A percentile compares a stretch with the other conserved stretches of the same genome.
These are phyloP conservation scores for Metschnikowia reukaufii DNA, from an alignment of 805 yeast genomes.

Conservation along the genomic window DNA sequence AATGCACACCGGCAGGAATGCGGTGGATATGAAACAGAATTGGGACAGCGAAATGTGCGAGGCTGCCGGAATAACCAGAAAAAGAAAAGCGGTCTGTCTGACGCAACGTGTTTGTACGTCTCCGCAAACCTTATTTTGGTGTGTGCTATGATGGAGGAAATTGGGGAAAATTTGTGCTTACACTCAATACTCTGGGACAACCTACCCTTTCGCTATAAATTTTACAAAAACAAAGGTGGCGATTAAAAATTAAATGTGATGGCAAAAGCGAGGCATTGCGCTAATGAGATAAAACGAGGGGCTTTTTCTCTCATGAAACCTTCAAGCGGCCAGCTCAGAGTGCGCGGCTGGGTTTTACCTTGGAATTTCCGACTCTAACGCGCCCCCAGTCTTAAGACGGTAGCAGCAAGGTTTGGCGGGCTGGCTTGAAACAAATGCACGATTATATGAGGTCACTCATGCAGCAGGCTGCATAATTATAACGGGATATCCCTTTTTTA, in stretches of 20 bases:
- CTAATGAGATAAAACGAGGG: neutral
- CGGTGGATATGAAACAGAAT: slow-evolving; percentile 8
- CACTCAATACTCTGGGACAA: no score
- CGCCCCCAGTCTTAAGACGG: slow-evolving; percentile 5
- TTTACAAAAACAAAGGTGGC: no score
- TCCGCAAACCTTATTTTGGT: neutral
- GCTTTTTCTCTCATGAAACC: neutral
- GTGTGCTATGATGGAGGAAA: neutral
- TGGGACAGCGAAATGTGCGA: slow-evolving; percentile 5
- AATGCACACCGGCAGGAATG: slow-evolving; percentile 7
- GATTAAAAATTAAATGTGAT: no score
- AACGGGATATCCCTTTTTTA: no score
- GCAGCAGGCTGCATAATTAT: no score
- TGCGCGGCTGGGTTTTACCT: slow-evolving; percentile 8
- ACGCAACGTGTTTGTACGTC: neutral
- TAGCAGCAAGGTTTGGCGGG: neutral
- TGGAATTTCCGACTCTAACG: slow-evolving; percentile 7
- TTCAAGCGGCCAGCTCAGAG: neutral
- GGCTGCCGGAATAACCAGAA: slow-evolving; percentile 6
- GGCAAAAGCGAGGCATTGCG: neutral
- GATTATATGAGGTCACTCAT: no score
- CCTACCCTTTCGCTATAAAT: no score
- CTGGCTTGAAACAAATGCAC: neutral
- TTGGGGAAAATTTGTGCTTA: neutral
- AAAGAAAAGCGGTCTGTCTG: neutral